Conservation (phyloP, 768 basidiomycete genomes). For the Lactarius psammicola region DNA sequence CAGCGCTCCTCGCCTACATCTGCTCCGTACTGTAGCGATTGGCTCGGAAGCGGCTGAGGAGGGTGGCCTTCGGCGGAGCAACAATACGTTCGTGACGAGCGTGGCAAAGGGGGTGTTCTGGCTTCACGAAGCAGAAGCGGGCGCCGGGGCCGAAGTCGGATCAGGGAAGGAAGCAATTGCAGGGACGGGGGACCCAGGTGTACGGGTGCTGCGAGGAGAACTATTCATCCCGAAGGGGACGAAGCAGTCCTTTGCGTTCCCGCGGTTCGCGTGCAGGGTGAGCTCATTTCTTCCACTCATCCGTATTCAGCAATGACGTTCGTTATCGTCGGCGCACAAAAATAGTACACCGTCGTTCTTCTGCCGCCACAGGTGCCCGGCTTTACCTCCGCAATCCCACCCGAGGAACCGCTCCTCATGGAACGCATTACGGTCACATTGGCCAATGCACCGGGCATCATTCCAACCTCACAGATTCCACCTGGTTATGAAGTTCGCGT, state of each 20-base stretch:
- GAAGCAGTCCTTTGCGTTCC: conserved; percentile 46
- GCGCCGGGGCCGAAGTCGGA: conserved; percentile 24
- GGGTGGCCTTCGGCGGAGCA: conserved; percentile 38
- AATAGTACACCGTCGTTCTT: conserved; percentile 47
- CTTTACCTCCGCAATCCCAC: conserved; percentile 36
- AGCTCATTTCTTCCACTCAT: conserved; percentile 28
- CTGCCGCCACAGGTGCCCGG: conserved; percentile 45
- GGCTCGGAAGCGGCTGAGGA: conserved; percentile 33
- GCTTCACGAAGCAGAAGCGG: conserved; percentile 39
- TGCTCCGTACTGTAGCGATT: conserved; percentile 48
- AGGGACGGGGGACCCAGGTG: conserved; percentile 25
- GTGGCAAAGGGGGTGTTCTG: conserved; percentile 51
- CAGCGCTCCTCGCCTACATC: conserved; percentile 41
- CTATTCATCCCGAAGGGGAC: conserved; percentile 45
- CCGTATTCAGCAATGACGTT: background rate
- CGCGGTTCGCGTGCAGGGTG: conserved; percentile 49
- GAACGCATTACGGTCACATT: conserved; percentile 43
- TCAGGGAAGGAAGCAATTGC: background rate
- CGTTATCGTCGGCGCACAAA: background rate
- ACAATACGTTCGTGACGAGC: conserved; percentile 46
- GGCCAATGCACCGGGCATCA: conserved; percentile 41
- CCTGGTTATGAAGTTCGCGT: conserved; percentile 48
- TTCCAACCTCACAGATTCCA: conserved; percentile 48
- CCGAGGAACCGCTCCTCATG: conserved; percentile 38
- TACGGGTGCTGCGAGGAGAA: conserved; percentile 49